Evolutionary conservation across 129 eudicot genomes (phyloP).

Genomic region (Ambrosia trifida): DNA sequence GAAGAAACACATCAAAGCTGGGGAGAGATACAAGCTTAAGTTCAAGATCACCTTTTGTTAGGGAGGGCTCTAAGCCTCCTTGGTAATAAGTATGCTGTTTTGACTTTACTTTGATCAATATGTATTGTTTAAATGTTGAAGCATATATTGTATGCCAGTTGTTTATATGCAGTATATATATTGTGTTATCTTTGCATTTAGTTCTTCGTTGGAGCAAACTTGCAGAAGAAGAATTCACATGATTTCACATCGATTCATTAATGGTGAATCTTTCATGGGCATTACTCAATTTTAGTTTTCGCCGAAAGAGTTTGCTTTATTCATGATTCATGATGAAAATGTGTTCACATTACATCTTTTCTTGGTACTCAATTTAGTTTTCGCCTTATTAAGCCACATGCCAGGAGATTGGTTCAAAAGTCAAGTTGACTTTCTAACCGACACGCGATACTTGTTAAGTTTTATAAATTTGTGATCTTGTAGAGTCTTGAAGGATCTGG

Average conservation of each 20-base stretch:
- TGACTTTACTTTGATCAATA: not conserved
- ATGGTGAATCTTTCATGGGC: not conserved
- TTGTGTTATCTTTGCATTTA: not conserved
- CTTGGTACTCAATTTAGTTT: not conserved
- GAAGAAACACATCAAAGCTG: constrained; percentile 75
- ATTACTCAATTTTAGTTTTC: not conserved
- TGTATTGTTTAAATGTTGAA: constrained; percentile 6
- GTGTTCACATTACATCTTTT: not conserved
- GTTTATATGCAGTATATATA: not conserved
- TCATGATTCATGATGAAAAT: not conserved
- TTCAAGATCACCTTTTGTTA: constrained; percentile 81
- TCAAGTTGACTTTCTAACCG: not conserved
- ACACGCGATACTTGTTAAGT: not conserved
- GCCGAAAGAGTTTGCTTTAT: not conserved
- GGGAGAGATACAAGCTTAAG: constrained; percentile 58
- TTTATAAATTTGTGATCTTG: not conserved
- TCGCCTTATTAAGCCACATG: not conserved
- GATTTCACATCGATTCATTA: not conserved
- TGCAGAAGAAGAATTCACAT: not conserved
- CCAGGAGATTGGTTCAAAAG: not conserved
- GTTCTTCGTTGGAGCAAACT: constrained; percentile 8
- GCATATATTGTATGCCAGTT: not conserved
- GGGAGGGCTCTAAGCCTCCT: constrained; percentile 83
- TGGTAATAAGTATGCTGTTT: constrained; percentile 47
- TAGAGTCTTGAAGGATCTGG: not conserved